Percentiles rank a stretch among this genome's conserved stretches.
phyloP scores from a whole-genome alignment of 495 filamentous ascomycete genomes.

The Podospora tetraspora region DNA sequence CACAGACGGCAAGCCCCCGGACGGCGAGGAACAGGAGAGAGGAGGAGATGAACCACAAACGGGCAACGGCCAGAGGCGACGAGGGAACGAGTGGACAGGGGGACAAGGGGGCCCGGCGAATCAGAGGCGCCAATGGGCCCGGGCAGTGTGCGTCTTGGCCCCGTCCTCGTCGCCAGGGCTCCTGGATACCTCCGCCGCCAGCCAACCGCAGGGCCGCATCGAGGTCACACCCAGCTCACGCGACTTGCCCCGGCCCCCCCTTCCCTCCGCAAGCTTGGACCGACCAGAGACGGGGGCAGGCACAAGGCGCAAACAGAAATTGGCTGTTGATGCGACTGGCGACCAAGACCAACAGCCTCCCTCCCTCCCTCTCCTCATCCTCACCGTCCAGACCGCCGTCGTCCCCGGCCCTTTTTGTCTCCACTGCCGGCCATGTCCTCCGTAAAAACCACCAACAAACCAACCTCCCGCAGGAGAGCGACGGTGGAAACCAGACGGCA shows the following conservation, averaged over 20 bases:
- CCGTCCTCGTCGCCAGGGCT: slow-evolving; percentile 17
- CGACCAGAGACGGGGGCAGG: not conserved
- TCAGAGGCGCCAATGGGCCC: slow-evolving; percentile 23
- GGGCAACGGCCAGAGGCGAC: slow-evolving; percentile 10
- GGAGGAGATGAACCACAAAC: slow-evolving; percentile 4
- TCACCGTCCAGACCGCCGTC: not conserved
- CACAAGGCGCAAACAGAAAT: slow-evolving; percentile 26
- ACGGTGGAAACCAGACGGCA: not conserved
- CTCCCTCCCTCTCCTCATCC: not conserved
- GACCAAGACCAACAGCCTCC: not conserved
- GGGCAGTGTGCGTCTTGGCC: slow-evolving; percentile 14
- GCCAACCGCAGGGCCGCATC: slow-evolving; percentile 7
- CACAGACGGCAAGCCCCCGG: not conserved
- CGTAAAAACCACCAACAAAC: not conserved
- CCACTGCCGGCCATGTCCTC: not conserved
- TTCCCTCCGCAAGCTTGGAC: slow-evolving; percentile 10
- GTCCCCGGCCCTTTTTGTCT: not conserved
- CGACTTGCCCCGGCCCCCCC: slow-evolving; percentile 15
- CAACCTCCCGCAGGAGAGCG: not conserved
- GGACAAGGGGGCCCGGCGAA: slow-evolving; percentile 24
- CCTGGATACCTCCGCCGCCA: slow-evolving; percentile 17
- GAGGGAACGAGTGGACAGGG: slow-evolving; percentile 9
- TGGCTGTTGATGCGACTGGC: slow-evolving; percentile 10
- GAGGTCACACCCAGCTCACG: slow-evolving; percentile 20
- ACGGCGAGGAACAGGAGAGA: not conserved